Base-by-base conservation (phyloP, 1,284 basidiomycete species). In the Psilocybe mexicana region DNA sequence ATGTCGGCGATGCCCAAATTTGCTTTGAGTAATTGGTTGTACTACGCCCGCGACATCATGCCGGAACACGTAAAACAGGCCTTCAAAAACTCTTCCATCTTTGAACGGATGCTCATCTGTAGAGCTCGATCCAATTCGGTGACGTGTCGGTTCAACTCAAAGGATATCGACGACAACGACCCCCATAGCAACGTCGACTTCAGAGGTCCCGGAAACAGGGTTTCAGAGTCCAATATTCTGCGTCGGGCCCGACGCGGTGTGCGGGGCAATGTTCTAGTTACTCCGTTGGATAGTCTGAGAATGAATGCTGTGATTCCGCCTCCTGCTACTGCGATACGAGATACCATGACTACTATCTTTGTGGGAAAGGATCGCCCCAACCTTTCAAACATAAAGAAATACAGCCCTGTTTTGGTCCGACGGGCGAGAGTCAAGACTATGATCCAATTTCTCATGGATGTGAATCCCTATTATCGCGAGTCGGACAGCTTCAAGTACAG, bases 291-390 rank as follows among this genome's bases (percentile, higher is more conserved):
- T 43, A 44, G 43, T 0, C 5, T 62, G 0, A 46, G 38, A 11
- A 47, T 62, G 55, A 54, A 58, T 28, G 42, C 0, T 0, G 36
- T 54, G 0, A 24, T 62, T 5, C 61, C 61, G 1, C 61, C 61
- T 2, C 14, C 40, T 1, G 11, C 52, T 2, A 43, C 47, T 6
- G 40, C n/a, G 2, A 46, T 58, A 14, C 23, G 40, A 25, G 61
- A 62, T 25, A 62, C 61, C 0, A 52, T 62, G 52, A 57, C 55
- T 23, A 55, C 50, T 0, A 26, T 62, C 2, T 58, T 60, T 44
- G 52, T 60, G 6, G 35, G 35, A 1, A 11, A 26, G 12, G 25
- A 12, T 2, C 10, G 52, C 10, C 60, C 54, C 1, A 53, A 43
- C 2, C 18, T 36, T 24, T 4, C 30, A 2, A 57, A 35, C 2